These are phyloP conservation scores for Boletus sensibilis DNA, from an alignment of 768 basidiomycete species.

Conservation along the genomic window DNA sequence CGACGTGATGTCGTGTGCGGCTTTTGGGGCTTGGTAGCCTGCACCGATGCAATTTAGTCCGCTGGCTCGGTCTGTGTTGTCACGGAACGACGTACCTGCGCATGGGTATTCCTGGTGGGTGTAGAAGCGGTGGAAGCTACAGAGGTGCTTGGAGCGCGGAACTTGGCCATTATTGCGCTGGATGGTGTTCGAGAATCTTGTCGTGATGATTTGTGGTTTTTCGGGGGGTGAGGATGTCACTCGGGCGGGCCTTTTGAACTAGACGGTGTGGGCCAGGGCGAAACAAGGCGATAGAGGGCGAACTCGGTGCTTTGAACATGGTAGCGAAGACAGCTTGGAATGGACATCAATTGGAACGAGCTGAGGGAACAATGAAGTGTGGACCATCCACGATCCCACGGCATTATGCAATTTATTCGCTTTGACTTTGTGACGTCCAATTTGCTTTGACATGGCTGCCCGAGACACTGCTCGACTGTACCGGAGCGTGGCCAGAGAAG, in stretches of 20 bases:
- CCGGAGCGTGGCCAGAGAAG: slow-evolving; percentile 31
- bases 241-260: slow-evolving; percentile 19
- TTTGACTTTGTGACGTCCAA: slow-evolving; percentile 6
- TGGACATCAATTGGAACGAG: slow-evolving; percentile 3
- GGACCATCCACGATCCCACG: slow-evolving; percentile 16
- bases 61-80: background rate
- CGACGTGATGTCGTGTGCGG: slow-evolving; percentile 4
- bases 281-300: too few species aligned
- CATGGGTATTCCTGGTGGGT: background rate
- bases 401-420: slow-evolving; percentile 3
- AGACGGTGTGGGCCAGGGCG: background rate
- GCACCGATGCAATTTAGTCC: background rate
- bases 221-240: background rate
- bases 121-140: background rate
- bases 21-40: slow-evolving; percentile 9
- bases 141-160: slow-evolving; percentile 23
- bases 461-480: slow-evolving; percentile 23
- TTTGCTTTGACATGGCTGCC: slow-evolving; percentile 27
- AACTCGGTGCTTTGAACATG: slow-evolving; percentile 18
- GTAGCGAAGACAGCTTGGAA: background rate
- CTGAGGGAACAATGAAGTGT: slow-evolving; percentile 25
- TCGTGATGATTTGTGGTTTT: background rate
- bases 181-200: background rate
- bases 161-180: slow-evolving; percentile 13
- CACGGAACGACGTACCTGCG: slow-evolving; percentile 8